A percentile compares a stretch with the other conserved stretches of the same genome.
Conservation (phyloP, 768 basidiomycete genomes). For the Xerocomus potaroensis region DNA sequence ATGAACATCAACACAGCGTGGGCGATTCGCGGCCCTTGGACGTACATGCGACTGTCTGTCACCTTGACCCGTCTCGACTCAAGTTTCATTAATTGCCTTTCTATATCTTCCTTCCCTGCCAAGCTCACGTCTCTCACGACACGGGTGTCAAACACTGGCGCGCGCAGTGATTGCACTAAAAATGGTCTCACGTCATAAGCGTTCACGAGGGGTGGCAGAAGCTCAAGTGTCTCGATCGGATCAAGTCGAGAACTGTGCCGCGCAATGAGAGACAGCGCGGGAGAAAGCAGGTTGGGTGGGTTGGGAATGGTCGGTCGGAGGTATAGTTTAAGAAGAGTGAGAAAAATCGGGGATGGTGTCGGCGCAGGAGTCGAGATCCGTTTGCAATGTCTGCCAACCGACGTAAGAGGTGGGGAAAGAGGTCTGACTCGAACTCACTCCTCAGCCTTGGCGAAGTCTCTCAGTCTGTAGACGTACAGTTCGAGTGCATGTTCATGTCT, state of each 20-base stretch:
- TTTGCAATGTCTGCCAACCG: constrained; percentile 77
- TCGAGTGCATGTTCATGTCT: constrained; percentile 94
- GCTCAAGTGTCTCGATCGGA: constrained; percentile 72
- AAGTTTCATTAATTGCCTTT: constrained; percentile 66
- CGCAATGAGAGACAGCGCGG: constrained; percentile 85
- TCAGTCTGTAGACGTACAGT: constrained; percentile 85
- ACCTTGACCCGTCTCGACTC: constrained; percentile 84
- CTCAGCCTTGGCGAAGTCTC: constrained; percentile 76
- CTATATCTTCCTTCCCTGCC: constrained; percentile 74
- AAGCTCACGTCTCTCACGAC: constrained; percentile 69
- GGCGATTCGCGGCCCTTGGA: constrained; percentile 13
- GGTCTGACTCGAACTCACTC: constrained; percentile 47
- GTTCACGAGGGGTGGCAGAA: constrained; percentile 87
- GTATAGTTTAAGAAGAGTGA: constrained; percentile 83
- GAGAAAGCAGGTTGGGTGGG: constrained; percentile 57
- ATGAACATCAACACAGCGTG: neutral
- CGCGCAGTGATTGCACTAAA: constrained; percentile 63
- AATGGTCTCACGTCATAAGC: constrained; percentile 77
- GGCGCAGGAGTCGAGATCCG: constrained; percentile 61
- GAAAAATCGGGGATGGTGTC: constrained; percentile 63
- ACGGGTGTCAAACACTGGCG: constrained; percentile 62
- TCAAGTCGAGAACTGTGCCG: constrained; percentile 82
- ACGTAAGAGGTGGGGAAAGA: neutral
- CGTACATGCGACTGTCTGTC: constrained; percentile 89
- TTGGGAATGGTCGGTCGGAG: constrained; percentile 62